Evolutionary conservation across 2,329 filamentous ascomycete genomes (phyloP), one percentile per base, ranked within the genome.

Genomic region (Alternaria triticina): DNA sequence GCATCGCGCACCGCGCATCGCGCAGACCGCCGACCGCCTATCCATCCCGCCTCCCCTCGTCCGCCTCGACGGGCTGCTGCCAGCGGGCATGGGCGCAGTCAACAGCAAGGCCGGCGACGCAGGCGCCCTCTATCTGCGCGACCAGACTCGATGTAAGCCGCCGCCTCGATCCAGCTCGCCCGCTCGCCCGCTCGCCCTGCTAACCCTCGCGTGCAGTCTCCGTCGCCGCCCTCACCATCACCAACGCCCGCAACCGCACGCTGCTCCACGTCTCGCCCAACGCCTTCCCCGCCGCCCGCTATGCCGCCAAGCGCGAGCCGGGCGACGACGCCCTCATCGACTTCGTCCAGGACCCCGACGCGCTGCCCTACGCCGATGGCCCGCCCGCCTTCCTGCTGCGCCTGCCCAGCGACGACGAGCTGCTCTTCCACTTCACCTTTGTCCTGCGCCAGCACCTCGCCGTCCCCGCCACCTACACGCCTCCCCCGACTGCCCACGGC

Each of bases 371-470:
- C 30, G 67, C 65, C 66, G 76, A 77, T 54, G 74, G 74, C 20
- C 76, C 83, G 27, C 92, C 94, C 9, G 87, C 86, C 63, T 97
- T 98, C 79, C 87, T 99, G 54, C 85, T 98, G 61, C 96, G 96
- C 77, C 84, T 99, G 54, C 88, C 86, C 71, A 96, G 94, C 82
- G 94, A 97, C 71, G 96, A 98, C 71, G 96, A 99, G 70, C 89
- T 99, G 58, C 89, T 89, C 69, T 97, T 99, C 82, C 93, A 90
- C 73, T 99, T 98, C 79, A 96, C 92, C 43, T 97, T 98, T 78
- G 86, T 96, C 68, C 85, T 97, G 69, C 83, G 87, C 67, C 87
- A 88, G 73, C 82, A 81, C 36, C 79, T 83, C 73, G 81, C 82
- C 40, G 70, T 78, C 50, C 73, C 81, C 59, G 82, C 80, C 57